Base-by-base conservation (phyloP, 108 stramenopile genomes). In the Pelagomonas calceolata region DNA sequence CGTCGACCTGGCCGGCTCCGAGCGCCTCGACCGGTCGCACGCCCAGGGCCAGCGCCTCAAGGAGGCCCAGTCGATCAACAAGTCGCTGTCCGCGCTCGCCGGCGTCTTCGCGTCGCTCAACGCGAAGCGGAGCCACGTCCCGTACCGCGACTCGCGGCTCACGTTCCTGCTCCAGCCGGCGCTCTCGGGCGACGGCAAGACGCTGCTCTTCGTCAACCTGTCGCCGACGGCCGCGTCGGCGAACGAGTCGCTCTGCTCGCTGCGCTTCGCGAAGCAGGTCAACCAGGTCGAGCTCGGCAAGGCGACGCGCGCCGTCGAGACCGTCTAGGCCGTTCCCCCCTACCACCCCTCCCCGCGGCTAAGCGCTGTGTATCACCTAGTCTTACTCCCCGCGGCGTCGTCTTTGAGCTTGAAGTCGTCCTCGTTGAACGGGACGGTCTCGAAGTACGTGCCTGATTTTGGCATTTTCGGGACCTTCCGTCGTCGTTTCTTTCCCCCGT, bases 31-130 rank as follows among this genome's bases (percentile, higher is more conserved):
- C 80, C 89, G 96, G 0, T 96, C 95, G 63, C 92, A 90, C 30
- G 79, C 85, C 29, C 90, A 93, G 73, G 88, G 88, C 32, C 70
- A 84, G 69, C 86, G 90, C 32, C 79, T 97, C 68, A 89, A 88
- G 79, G 98, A 99, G 78, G 95, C 98, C 0, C 94, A 94, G 79
- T 86, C 90, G 21, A 99, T 99, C 85, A 99, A 99, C 81, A 98
- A 98, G 86, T 94, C 93, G 74, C 80, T 98, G 32, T 94, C 93
- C 76, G 95, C 92, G 68, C 86, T 99, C 12, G 95, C 95, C 21
- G 96, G 95, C 78, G 98, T 99, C 16, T 99, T 99, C 85, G 84
- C 86, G 68, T 88, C 95, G 30, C 84, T 99, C 26, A 83, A 88
- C 15, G 85, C 82, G 66, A 92, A 94, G 68, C 81, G 93, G 12